A percentile compares a stretch with the other conserved stretches of the same genome.
These are phyloP conservation scores for Capronia coronata DNA, from an alignment of 2,329 filamentous ascomycete genomes.

Conservation along the genomic window DNA sequence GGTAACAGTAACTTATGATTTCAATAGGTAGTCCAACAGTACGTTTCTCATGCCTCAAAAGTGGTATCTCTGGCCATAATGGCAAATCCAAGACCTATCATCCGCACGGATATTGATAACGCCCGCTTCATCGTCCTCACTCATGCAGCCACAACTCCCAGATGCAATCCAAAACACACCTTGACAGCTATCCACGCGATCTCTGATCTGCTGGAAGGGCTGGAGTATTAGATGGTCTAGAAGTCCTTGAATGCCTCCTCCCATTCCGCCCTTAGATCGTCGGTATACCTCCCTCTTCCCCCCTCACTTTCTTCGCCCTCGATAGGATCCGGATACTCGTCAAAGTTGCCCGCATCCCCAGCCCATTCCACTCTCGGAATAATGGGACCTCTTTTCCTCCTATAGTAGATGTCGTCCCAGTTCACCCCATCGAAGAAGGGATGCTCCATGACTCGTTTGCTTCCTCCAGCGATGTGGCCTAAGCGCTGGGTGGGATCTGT, in stretches of 20 bases:
- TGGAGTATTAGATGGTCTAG: constrained; percentile 30
- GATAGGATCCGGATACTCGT: constrained; percentile 55
- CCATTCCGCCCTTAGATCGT: constrained; percentile 55
- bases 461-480: constrained; percentile 57
- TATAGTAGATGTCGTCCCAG: constrained; percentile 58
- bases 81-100: constrained; percentile 1
- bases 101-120: background rate
- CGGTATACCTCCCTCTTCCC: constrained; percentile 45
- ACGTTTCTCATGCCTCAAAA: background rate
- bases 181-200: background rate
- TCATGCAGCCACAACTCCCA: background rate
- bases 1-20: too few species aligned
- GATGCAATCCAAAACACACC: background rate
- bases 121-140: background rate
- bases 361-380: constrained; percentile 54
- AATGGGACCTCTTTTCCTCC: constrained; percentile 55
- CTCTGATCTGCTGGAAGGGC: background rate
- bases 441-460: constrained; percentile 53
- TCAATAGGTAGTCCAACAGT: too few species aligned
- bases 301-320: constrained; percentile 46
- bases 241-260: constrained; percentile 58
- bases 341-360: constrained; percentile 59
- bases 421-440: constrained; percentile 56
- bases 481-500: constrained; percentile 58
- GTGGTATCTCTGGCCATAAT: constrained; percentile 2